These are phyloP conservation scores for Fusarium sp. DNA, from an alignment of 2,329 filamentous ascomycete genomes.

Conservation along the genomic window DNA sequence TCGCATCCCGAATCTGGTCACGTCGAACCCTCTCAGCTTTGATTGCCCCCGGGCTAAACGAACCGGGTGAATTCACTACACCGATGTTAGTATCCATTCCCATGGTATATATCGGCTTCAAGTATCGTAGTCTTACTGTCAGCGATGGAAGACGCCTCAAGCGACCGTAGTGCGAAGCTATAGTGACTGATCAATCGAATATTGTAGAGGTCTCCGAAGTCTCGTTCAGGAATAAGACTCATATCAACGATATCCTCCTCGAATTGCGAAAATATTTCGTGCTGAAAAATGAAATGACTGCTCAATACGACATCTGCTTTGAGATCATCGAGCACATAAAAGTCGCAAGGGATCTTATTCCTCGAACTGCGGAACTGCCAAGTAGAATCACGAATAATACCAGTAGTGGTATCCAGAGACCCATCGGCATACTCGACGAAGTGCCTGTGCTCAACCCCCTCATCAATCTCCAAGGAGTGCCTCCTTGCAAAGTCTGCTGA, in stretches of 20 bases:
- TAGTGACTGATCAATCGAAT: neutral
- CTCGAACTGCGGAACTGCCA: neutral
- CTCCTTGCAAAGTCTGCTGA: neutral
- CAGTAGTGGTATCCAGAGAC: neutral
- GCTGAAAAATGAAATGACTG: neutral
- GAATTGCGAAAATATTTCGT: neutral
- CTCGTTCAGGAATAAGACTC: fast-evolving
- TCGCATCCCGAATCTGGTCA: neutral
- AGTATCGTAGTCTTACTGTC: neutral
- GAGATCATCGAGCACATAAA: neutral
- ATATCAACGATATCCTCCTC: fast-evolving
- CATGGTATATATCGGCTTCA: fast-evolving
- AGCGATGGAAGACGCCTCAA: neutral
- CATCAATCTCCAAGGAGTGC: neutral
- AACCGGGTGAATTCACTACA: neutral
- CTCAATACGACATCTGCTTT: neutral
- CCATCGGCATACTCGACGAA: neutral
- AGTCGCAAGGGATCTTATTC: neutral
- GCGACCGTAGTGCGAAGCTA: neutral
- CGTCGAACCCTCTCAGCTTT: conserved; percentile 1
- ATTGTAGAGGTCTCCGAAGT: neutral
- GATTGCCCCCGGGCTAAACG: fast-evolving
- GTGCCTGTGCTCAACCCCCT: fast-evolving
- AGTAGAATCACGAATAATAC: neutral
- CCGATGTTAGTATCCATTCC: fast-evolving